Conservation (phyloP, 805 yeast genomes). For the Candida incommunis region DNA sequence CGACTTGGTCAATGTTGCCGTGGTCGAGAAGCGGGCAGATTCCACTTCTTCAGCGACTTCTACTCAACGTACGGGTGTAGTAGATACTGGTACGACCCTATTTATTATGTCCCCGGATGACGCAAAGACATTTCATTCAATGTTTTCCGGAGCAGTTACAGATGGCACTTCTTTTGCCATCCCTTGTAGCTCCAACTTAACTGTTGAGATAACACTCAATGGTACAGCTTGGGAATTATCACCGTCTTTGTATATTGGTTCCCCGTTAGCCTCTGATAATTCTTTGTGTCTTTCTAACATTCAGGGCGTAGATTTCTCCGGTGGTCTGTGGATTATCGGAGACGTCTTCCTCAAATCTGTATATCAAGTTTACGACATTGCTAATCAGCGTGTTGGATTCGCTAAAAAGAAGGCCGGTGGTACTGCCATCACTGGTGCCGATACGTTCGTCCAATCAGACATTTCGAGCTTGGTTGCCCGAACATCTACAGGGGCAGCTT, state of each 20-base stretch:
- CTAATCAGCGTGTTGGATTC: constrained; percentile 35
- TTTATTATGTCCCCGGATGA: constrained; percentile 40
- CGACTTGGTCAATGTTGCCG: not conserved
- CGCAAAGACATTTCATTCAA: constrained; percentile 39
- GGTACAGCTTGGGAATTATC: constrained; percentile 31
- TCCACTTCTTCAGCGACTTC: not conserved
- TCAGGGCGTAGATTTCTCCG: constrained; percentile 36
- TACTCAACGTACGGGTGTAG: constrained; percentile 23
- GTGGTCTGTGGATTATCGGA: constrained; percentile 45
- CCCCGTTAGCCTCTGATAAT: constrained; percentile 25
- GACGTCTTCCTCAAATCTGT: constrained; percentile 42
- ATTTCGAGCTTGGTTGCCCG: not conserved
- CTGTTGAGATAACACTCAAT: constrained; percentile 29
- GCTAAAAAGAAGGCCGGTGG: constrained; percentile 25
- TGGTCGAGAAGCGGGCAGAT: not conserved
- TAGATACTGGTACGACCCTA: constrained; percentile 59
- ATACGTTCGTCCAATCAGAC: constrained; percentile 6
- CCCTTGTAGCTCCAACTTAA: constrained; percentile 35
- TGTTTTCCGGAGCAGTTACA: constrained; percentile 33
- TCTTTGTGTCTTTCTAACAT: constrained; percentile 53
- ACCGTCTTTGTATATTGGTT: constrained; percentile 35
- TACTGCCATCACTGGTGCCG: constrained; percentile 10
- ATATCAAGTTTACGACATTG: constrained; percentile 45
- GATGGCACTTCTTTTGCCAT: constrained; percentile 55
- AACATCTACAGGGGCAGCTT: not conserved